Conservation (phyloP, 2,329 filamentous ascomycete species). For the Pseudocercospora cruenta region DNA sequence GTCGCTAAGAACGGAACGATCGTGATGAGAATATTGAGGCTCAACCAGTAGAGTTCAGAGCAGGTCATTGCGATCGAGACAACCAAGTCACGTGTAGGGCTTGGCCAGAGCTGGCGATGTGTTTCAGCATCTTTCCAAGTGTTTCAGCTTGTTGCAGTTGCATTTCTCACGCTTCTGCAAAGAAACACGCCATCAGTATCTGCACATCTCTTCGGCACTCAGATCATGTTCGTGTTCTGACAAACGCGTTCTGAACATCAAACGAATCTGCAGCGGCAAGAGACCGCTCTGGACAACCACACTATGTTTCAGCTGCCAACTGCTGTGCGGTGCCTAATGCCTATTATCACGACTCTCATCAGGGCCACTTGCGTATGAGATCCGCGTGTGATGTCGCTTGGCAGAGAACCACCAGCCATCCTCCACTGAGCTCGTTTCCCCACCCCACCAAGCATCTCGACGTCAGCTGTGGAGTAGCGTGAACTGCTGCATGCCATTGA, state of each 20-base stretch:
- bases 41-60: background rate
- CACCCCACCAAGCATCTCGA: background rate
- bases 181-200: background rate
- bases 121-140: background rate
- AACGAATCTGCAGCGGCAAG: background rate
- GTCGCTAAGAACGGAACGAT: background rate
- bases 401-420: slow-evolving; percentile 8
- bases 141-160: background rate
- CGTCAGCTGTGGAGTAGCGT: slow-evolving; percentile 6
- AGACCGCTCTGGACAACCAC: background rate
- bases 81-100: background rate
- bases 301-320: background rate
- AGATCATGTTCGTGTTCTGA: background rate
- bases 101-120: background rate
- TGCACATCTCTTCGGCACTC: background rate
- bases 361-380: slow-evolving; percentile 24
- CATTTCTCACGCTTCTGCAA: background rate
- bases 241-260: background rate
- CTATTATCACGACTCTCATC: background rate
- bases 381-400: slow-evolving; percentile 4
- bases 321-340: slow-evolving; percentile 1
- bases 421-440: background rate
- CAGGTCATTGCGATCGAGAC: background rate
- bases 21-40: background rate
- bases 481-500: slow-evolving; percentile 15